phyloP scores from a whole-genome alignment of 108 stramenopile genomes.

The Chaetoceros muelleri region DNA sequence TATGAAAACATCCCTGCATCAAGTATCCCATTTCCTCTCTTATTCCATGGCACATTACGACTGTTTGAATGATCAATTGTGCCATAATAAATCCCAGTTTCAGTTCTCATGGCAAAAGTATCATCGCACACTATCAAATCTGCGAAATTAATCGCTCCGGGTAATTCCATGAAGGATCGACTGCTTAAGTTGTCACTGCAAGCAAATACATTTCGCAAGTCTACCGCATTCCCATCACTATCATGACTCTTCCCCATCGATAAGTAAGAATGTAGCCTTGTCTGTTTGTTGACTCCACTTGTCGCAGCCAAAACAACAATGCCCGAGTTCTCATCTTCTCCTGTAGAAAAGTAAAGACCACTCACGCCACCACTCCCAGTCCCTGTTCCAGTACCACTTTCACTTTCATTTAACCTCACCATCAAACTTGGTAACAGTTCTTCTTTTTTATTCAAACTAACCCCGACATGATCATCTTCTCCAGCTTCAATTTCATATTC shows the following conservation, averaged over 20 bases:
- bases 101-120: constrained; percentile 58
- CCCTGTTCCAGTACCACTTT: constrained; percentile 1
- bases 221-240: neutral
- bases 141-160: constrained; percentile 62
- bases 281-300: constrained; percentile 54
- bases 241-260: neutral
- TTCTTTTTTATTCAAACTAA: neutral
- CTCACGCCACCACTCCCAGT: neutral
- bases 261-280: constrained; percentile 69
- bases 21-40: constrained; percentile 31
- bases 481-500: constrained; percentile 32
- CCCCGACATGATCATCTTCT: constrained; percentile 8
- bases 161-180: constrained; percentile 52
- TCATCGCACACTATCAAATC: constrained; percentile 56
- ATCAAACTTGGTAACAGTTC: neutral
- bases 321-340: constrained; percentile 13
- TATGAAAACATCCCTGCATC: constrained; percentile 73
- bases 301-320: constrained; percentile 57
- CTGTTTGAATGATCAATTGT: constrained; percentile 46
- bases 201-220: neutral
- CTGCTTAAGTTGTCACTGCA: constrained; percentile 1
- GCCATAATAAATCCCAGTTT: constrained; percentile 75
- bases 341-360: neutral
- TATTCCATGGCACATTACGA: constrained; percentile 5
- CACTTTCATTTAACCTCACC: neutral